phyloP scores from a whole-genome alignment of 192 early-diverging fungal genomes.

The Podila minutissima region DNA sequence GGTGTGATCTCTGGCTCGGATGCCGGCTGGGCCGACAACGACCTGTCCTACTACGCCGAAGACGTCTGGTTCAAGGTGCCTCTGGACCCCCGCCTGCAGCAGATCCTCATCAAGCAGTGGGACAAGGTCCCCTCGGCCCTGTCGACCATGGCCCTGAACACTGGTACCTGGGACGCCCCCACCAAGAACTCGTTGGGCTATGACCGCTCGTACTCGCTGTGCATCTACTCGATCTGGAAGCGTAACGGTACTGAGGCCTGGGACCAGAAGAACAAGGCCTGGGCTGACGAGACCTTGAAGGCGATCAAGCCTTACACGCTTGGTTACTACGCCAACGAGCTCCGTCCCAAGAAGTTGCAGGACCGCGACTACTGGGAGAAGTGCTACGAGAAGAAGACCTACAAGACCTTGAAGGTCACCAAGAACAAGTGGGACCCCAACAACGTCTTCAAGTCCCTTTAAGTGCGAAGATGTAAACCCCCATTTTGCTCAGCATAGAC shows the following conservation, averaged over 20 bases:
- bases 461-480: neutral
- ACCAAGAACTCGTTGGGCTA: conserved; percentile 34
- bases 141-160: conserved; percentile 49
- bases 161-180: conserved; percentile 49
- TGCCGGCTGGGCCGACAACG: conserved; percentile 24
- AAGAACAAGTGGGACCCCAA: conserved; percentile 49
- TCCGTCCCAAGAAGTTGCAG: conserved; percentile 45
- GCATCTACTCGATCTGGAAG: conserved; percentile 51
- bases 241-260: conserved; percentile 44
- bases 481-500: neutral
- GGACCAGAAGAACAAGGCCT: conserved; percentile 38
- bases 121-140: conserved; percentile 50
- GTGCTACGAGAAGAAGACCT: conserved; percentile 51
- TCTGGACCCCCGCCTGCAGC: conserved; percentile 24
- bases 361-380: conserved; percentile 45
- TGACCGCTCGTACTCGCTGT: conserved; percentile 44
- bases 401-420: conserved; percentile 39
- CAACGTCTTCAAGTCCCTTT: conserved; percentile 50
- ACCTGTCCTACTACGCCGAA: conserved; percentile 50
- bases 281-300: conserved; percentile 52
- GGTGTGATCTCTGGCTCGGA: conserved; percentile 42
- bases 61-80: conserved; percentile 45
- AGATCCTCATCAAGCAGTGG: conserved; percentile 43
- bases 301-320: conserved; percentile 43
- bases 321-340: conserved; percentile 50